Evolutionary conservation across 257 asterid species (phyloP).

Genomic region (Rhazya stricta): DNA sequence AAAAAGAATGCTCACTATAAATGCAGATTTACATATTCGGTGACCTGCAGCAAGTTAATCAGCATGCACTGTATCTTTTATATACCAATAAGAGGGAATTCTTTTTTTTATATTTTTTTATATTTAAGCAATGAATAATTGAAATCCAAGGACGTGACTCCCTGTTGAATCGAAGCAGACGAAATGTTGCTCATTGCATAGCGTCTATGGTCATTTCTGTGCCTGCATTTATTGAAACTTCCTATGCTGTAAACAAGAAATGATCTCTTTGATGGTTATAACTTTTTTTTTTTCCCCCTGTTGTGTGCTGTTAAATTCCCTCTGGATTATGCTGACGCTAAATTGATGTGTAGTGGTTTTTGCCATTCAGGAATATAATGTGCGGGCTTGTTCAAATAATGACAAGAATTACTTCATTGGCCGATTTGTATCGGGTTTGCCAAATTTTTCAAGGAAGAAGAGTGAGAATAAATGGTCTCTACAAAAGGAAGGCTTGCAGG

Average conservation of each 20-base stretch:
- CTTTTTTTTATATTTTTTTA: too few species aligned
- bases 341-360: background rate
- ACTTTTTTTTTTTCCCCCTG: background rate
- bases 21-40: background rate
- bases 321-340: background rate
- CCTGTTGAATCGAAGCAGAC: background rate
- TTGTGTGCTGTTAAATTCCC: background rate
- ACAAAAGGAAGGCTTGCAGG: constrained; percentile 93
- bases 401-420: constrained; percentile 89
- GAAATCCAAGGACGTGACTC: background rate
- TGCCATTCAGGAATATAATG: constrained; percentile 70
- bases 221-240: background rate
- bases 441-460: constrained; percentile 72
- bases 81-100: too few species aligned
- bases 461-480: constrained; percentile 82
- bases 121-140: background rate
- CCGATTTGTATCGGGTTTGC: constrained; percentile 83
- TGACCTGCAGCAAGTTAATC: background rate
- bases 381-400: constrained; percentile 63
- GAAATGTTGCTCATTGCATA: background rate
- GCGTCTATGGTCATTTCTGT: background rate
- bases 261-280: background rate
- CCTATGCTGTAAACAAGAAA: background rate
- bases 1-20: too few species aligned
- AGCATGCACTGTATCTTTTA: background rate